Base-by-base conservation (phyloP, 257 asterid genomes). In the Capsicum pubescens region DNA sequence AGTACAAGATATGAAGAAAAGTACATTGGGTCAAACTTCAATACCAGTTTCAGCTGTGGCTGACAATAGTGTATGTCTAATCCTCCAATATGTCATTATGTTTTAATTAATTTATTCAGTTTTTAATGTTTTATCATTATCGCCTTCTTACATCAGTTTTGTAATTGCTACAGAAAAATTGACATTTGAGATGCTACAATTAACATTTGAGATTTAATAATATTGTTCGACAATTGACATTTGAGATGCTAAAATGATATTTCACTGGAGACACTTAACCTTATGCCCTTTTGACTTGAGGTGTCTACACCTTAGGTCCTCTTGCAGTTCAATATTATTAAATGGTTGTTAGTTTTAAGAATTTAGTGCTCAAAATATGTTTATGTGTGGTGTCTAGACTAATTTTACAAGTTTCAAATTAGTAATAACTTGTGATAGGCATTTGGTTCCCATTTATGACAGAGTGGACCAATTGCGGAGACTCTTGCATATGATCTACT, bases 401-500 rank as follows among this genome's bases (percentile, higher is more conserved):
- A 2, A 26, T 26, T 12, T 21, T 21, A 26, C 1, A 26, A 44
- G 50, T 8, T 32, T 21, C 14, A 14, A 74, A 54, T 74, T 21
- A 74, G 13, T 54, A 54, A 52, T 14, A 54, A 54, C 14, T 54
- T 54, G 13, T 54, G 66, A 66, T 32, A 21, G 60, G 79, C 39
- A 2, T 36, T 61, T 76, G 9, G n/a, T 83, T 58, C 83, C 77
- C 39, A 70, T 63, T 85, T 86, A 58, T 83, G 82, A 82, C 67
- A 96, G 99, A 93, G 97, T 91, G 99, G 98, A 84, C 90, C 98
- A 5, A 88, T 96, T 67, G 97, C 93, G 76, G 99, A 96, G 91
- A 96, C 99, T 71, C 87, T 95, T 84, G 98, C 98, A 9, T 96
- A 94, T 84, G 97, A 94, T 87, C 90, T 96, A 76, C 82, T 96